Base-by-base conservation (phyloP, 1,139 yeast species). In the Hyphopichia burtonii region DNA sequence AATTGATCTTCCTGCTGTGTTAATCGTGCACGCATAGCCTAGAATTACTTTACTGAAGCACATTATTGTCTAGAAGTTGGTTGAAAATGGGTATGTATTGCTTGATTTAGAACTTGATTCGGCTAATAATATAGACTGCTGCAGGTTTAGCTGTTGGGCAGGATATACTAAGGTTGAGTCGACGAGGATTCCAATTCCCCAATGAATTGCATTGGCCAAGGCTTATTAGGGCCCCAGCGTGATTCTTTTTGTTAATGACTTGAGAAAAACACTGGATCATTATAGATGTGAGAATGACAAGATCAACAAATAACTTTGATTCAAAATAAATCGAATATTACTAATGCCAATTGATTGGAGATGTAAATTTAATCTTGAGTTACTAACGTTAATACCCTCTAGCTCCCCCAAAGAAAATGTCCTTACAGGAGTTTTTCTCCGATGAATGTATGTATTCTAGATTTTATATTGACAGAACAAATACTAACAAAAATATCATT, bases 401-500 rank as follows among this genome's bases (percentile, higher is more conserved):
- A 61, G 66, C 51, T 37, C 66, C 69, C 42, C 68, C 68, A 23
- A 76, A 75, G 61, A 76, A 76, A 60, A 73, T 76, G 73, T 67
- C 78, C 42, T 65, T 75, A 42, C 73, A 73, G 53, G 82, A 77
- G 63, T 77, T 78, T 63, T 65, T 74, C 58, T 63, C 68, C 49
- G 80, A 77, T 56, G 72, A 73, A 52, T 61, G 82, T 77, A 68
- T 47, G 82, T 76, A 54, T 47, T 18, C n/a, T n/a, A n/a, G n/a
- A n/a, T n/a, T n/a, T n/a, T n/a, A n/a, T n/a, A n/a, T n/a, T n/a
- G n/a, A n/a, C n/a, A n/a, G n/a, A n/a, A n/a, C n/a, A n/a, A n/a
- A 16, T 57, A 58, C 60, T 59, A 58, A 58, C 59, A 8, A n/a
- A 6, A n/a, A n/a, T n/a, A n/a, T 15, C 18, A 15, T 31, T 42